These are phyloP conservation scores for Tuber microsphaerosporum DNA, from an alignment of 495 filamentous ascomycete species.

Conservation along the genomic window DNA sequence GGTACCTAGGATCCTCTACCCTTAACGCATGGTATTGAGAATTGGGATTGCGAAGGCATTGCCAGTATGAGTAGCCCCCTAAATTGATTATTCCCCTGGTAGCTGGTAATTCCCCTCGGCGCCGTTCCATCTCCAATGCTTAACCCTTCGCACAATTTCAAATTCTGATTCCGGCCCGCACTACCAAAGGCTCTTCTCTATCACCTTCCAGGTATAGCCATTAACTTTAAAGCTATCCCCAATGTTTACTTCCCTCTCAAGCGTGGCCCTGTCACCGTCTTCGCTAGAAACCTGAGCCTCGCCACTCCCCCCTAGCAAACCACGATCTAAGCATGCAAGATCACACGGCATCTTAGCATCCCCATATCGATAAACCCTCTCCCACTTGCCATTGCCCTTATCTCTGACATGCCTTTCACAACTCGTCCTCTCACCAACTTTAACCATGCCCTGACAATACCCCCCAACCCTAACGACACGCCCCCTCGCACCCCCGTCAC, in stretches of 20 bases:
- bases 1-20: too few relatives aligned
- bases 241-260: slow-evolving; percentile 16
- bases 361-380: slow-evolving; percentile 20
- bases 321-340: slow-evolving; percentile 25
- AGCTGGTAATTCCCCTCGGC: not conserved
- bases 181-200: slow-evolving; percentile 25
- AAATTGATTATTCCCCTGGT: not conserved
- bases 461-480: slow-evolving; percentile 30
- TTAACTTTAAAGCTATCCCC: slow-evolving; percentile 15
- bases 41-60: not conserved
- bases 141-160: not conserved
- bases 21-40: not conserved
- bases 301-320: not conserved
- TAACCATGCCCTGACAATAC: slow-evolving; percentile 42
- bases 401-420: slow-evolving; percentile 51
- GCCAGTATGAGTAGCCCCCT: not conserved
- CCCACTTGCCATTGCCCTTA: slow-evolving; percentile 18
- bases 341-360: slow-evolving; percentile 18
- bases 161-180: not conserved
- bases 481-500: slow-evolving; percentile 21
- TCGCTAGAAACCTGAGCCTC: not conserved
- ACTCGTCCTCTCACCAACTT: slow-evolving; percentile 50
- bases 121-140: not conserved
- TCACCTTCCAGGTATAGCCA: slow-evolving; percentile 32
- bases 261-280: slow-evolving; percentile 3